Evolutionary conservation across 1,139 yeast species (phyloP).

Genomic region (Martiniozyma asiatica): DNA sequence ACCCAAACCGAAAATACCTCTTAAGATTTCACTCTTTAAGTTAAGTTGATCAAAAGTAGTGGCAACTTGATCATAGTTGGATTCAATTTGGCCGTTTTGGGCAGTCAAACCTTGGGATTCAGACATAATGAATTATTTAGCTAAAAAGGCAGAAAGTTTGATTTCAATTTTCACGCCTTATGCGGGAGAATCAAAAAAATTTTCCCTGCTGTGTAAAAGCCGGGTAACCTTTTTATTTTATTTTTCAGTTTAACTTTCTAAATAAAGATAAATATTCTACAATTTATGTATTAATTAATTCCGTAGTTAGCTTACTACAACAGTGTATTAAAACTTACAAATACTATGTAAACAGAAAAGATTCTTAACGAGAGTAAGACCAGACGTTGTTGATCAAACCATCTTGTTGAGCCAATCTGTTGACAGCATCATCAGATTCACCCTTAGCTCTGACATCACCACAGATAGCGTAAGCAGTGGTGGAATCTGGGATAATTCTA

Average conservation of each 20-base stretch:
- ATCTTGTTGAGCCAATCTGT: constrained; percentile 99
- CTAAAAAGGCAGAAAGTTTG: neutral
- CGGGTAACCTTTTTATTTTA: constrained; percentile 8
- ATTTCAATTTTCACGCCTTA: neutral
- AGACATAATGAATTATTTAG: constrained; percentile 4
- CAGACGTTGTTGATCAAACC: constrained; percentile 98
- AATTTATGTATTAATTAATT: constrained; percentile 1
- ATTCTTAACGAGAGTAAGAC: constrained; percentile 98
- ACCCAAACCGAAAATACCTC: constrained; percentile 95
- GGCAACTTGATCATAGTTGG: constrained; percentile 97
- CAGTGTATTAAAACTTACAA: constrained; percentile 2
- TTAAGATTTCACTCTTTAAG: constrained; percentile 64
- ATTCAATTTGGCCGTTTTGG: constrained; percentile 40
- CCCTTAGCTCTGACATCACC: constrained; percentile 89
- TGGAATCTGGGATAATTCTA: constrained; percentile 82
- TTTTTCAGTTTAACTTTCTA: neutral
- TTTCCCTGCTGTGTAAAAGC: neutral
- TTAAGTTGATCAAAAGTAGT: constrained; percentile 79
- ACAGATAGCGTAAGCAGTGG: constrained; percentile 91
- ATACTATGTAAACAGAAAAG: constrained; percentile 2
- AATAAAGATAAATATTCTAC: neutral
- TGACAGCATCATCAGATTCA: constrained; percentile 97
- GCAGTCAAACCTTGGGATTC: constrained; percentile 7
- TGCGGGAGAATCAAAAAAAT: neutral
- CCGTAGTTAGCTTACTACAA: too few species aligned